A percentile compares a stretch with the other conserved stretches of the same genome.
Conservation (phyloP, 495 filamentous ascomycete genomes). For the Apodospora peruviana region DNA sequence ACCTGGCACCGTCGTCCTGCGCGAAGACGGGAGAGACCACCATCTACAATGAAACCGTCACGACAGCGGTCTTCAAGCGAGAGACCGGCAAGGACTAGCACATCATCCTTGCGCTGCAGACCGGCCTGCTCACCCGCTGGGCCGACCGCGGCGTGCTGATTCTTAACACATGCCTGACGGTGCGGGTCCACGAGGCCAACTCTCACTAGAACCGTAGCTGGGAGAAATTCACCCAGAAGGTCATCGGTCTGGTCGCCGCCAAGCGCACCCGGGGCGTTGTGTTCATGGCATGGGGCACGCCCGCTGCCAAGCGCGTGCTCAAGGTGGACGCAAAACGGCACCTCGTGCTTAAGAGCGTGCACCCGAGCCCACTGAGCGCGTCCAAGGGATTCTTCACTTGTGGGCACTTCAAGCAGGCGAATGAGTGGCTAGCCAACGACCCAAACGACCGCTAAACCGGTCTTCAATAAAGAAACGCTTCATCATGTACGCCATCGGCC, state of each 20-base stretch:
- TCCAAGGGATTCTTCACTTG: slow-evolving; percentile 75
- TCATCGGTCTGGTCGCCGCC: slow-evolving; percentile 78
- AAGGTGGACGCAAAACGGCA: slow-evolving; percentile 68
- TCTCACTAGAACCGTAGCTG: slow-evolving; percentile 79
- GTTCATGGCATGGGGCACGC: slow-evolving; percentile 87
- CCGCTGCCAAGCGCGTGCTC: slow-evolving; percentile 67
- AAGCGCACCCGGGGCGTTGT: slow-evolving; percentile 75
- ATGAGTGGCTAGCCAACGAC: slow-evolving; percentile 81
- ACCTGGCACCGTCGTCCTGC: too few species aligned
- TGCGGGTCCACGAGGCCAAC: slow-evolving; percentile 79
- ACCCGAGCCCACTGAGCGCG: slow-evolving; percentile 88
- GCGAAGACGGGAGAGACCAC: too few species aligned
- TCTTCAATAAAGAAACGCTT: too few species aligned
- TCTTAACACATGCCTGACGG: slow-evolving; percentile 89
- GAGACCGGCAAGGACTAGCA: too few species aligned
- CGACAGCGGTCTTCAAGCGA: too few species aligned
- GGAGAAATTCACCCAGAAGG: slow-evolving; percentile 86
- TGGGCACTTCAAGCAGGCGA: slow-evolving; percentile 81
- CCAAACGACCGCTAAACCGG: too few species aligned
- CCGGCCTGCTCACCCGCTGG: slow-evolving; percentile 84
- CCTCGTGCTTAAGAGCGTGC: slow-evolving; percentile 73
- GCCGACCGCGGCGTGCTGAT: slow-evolving; percentile 86
- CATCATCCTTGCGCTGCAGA: too few species aligned
- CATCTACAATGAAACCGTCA: too few species aligned
- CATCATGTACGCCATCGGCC: too few species aligned